These are phyloP conservation scores for Sugiyamaella chiloensis DNA, from an alignment of 805 yeast species.

Conservation along the genomic window DNA sequence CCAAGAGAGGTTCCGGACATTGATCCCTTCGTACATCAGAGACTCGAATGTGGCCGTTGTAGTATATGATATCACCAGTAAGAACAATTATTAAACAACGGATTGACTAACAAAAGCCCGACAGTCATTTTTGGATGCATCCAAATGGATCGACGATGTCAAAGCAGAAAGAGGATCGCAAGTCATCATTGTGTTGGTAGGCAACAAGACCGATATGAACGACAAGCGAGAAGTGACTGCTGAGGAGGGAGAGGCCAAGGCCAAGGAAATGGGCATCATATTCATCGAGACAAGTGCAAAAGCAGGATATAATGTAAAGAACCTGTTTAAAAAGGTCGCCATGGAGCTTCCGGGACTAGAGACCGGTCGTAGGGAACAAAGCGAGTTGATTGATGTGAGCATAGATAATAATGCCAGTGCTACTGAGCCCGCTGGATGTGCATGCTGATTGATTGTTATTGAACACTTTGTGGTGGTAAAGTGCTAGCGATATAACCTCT, in stretches of 20 bases:
- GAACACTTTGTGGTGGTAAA: no score
- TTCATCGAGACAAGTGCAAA: constrained; percentile 93
- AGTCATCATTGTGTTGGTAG: constrained; percentile 86
- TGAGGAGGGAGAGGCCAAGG: constrained; percentile 86
- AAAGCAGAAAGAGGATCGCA: constrained; percentile 87
- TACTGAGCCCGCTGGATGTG: constrained; percentile 5
- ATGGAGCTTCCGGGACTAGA: constrained; percentile 84
- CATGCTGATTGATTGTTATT: constrained; percentile 8
- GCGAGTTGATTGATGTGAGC: constrained; percentile 22
- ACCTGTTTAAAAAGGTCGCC: constrained; percentile 85
- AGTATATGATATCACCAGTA: constrained; percentile 88
- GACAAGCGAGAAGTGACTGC: constrained; percentile 80
- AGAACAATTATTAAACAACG: constrained; percentile 23
- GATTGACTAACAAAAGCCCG: constrained; percentile 29
- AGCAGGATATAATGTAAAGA: constrained; percentile 90
- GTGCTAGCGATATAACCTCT: no score
- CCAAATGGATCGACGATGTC: constrained; percentile 93
- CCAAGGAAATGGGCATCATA: constrained; percentile 69
- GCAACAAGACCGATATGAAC: constrained; percentile 83
- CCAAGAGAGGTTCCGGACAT: constrained; percentile 90
- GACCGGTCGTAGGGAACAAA: constrained; percentile 27
- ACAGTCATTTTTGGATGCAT: constrained; percentile 77
- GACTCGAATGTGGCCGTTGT: constrained; percentile 97
- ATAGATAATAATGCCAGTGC: constrained; percentile 1
- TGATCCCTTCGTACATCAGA: constrained; percentile 92